A percentile compares a stretch with the other conserved stretches of the same genome.
phyloP scores from a whole-genome alignment of 192 early-diverging fungal genomes.

The Backusella macrospora region DNA sequence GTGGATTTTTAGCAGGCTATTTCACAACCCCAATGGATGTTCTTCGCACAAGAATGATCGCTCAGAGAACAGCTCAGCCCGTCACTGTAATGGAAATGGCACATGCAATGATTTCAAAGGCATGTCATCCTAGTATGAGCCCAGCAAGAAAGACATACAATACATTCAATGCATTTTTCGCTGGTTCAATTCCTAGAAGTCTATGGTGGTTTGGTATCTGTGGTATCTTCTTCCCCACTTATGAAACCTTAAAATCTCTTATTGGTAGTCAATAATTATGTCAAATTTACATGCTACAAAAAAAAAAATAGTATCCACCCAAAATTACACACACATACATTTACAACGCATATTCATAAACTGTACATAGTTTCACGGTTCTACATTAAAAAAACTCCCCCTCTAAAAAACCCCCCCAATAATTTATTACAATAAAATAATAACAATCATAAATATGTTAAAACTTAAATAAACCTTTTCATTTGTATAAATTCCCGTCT shows the following conservation, averaged over 20 bases:
- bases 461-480: no score
- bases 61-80: constrained; percentile 39
- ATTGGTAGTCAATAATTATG: constrained; percentile 21
- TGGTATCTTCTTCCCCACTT: constrained; percentile 77
- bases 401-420: no score
- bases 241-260: constrained; percentile 60
- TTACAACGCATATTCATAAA: no score
- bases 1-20: constrained; percentile 73
- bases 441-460: no score
- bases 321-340: no score
- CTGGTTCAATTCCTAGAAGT: constrained; percentile 60
- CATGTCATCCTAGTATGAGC: constrained; percentile 14
- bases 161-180: constrained; percentile 61
- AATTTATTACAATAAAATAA: no score
- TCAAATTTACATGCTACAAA: neutral
- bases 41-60: constrained; percentile 71
- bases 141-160: constrained; percentile 17
- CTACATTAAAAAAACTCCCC: no score
- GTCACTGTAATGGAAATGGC: constrained; percentile 34
- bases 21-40: constrained; percentile 79
- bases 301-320: neutral
- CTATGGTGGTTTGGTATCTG: constrained; percentile 82
- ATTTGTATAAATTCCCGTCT: no score
- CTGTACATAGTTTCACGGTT: no score
- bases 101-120: constrained; percentile 40